Evolutionary conservation across 768 basidiomycete genomes (phyloP), one percentile per base, ranked within the genome.

Genomic region (Boletus subcaerulescens): DNA sequence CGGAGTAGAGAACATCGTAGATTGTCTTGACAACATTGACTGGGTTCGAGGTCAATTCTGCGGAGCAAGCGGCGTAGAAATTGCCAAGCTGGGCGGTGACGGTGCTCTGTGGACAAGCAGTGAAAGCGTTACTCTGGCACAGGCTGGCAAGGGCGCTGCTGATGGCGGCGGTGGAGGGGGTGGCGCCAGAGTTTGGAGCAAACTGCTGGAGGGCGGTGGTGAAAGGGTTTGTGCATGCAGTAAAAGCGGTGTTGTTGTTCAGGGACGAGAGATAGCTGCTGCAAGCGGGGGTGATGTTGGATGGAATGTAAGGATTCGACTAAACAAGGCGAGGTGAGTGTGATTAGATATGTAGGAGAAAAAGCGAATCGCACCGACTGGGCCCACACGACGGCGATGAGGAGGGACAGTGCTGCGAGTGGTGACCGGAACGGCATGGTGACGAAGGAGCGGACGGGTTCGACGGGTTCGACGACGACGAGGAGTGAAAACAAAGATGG

Each of bases 1-100:
- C 59, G 55, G 78, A 59, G 75, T 92, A 99, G 29, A 98, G 74
- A 31, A 84, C 74, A 67, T 98, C 95, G 74, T 98, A 99, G 2
- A 81, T 71, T 26, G 71, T 62, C 68, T 82, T 68, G 44, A 97
- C 88, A 24, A 76, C 67, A 1, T 43, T 1, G 58, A 79, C 80
- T 45, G 73, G 65, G 45, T 52, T 65, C 11, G 79, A 73, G 4
- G 82, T 83, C 61, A 99, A 74, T 74, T 98, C 96, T 18, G 65
- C 53, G 1, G 74, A 53, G 78, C 96, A 99, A 12, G 80, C 77
- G 10, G 79, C 63, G 70, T 86, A 85, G 74, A 98, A 97, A 9
- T 75, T 53, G 49, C 81, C 73, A 50, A 98, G 82, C 61, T 82
- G 77, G 40, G 74, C 56, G 51, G 86, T 81, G 65, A 98, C 69